Conservation (phyloP, 257 asterid genomes). For the Solanum sejunctum region DNA sequence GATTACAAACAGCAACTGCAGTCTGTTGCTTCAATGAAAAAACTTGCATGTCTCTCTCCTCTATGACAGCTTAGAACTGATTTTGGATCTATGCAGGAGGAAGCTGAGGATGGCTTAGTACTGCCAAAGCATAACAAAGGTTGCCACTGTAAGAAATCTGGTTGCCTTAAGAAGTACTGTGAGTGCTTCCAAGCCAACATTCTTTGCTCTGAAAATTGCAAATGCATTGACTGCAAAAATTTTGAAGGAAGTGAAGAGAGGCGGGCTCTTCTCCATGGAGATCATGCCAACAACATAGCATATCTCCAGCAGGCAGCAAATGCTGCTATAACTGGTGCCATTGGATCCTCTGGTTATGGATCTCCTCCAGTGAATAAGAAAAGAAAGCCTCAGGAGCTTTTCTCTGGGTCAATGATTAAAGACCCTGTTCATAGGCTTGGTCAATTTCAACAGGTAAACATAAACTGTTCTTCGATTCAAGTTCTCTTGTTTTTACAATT, state of each 20-base stretch:
- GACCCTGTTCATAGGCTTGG: constrained; percentile 1
- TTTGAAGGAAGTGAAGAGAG: constrained; percentile 7
- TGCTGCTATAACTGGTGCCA: constrained; percentile 16
- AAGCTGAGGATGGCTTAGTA: constrained; percentile 9
- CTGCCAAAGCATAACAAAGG: constrained; percentile 13
- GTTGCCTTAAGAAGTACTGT: constrained; percentile 23
- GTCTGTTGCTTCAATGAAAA: not conserved
- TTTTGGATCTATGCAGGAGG: constrained; percentile 6
- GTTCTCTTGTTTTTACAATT: not conserved
- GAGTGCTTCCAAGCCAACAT: constrained; percentile 24
- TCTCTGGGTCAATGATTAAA: not conserved
- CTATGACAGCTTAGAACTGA: not conserved
- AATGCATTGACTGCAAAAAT: constrained; percentile 20
- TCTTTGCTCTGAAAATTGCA: constrained; percentile 20
- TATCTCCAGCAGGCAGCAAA: constrained; percentile 13
- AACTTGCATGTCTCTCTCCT: not conserved
- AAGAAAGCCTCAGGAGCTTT: constrained; percentile 9
- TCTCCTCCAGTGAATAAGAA: constrained; percentile 14
- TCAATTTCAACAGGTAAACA: constrained; percentile 15
- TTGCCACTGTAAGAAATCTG: constrained; percentile 26
- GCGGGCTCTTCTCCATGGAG: constrained; percentile 11
- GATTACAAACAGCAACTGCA: not conserved
- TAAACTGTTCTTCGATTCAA: not conserved
- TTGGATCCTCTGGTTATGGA: constrained; percentile 18
- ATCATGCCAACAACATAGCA: constrained; percentile 4